Percentiles rank a stretch among this genome's conserved stretches.
These are phyloP conservation scores for Globisporangium middletonii DNA, from an alignment of 352 stramenopile genomes.

Conservation along the genomic window DNA sequence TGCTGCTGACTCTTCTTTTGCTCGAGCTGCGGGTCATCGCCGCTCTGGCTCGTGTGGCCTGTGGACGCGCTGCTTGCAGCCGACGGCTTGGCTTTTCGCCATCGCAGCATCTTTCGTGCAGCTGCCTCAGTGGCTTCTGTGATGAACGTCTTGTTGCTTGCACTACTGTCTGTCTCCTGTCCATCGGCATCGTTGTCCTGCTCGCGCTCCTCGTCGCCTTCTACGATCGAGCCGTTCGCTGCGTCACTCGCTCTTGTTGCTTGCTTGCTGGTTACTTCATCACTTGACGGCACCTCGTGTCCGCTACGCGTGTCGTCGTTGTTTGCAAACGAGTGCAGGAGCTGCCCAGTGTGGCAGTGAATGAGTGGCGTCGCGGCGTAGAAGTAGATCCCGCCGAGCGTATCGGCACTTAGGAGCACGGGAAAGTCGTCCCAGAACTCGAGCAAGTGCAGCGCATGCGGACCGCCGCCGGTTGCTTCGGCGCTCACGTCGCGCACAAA, in stretches of 20 bases:
- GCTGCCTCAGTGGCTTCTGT: conserved; percentile 27
- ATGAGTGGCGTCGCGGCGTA: conserved; percentile 42
- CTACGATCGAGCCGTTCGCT: not conserved
- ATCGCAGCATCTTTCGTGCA: conserved; percentile 31
- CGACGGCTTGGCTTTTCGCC: conserved; percentile 2
- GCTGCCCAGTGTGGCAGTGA: conserved; percentile 33
- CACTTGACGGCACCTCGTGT: not conserved
- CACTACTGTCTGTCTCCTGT: not conserved
- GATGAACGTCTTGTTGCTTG: conserved; percentile 15
- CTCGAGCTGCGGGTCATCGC: not conserved
- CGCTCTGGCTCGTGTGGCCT: not conserved
- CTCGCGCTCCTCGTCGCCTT: not conserved
- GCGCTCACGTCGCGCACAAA: conserved; percentile 11
- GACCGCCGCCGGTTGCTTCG: not conserved
- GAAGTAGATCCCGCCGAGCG: conserved; percentile 46
- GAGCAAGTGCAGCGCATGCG: conserved; percentile 30
- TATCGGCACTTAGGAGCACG: conserved; percentile 46
- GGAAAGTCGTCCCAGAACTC: conserved; percentile 72
- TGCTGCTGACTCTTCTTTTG: not conserved
- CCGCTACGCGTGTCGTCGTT: conserved; percentile 13
- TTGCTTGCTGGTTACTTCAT: not conserved
- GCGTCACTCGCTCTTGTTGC: not conserved
- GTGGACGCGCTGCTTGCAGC: not conserved
- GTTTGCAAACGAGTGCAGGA: conserved; percentile 58
- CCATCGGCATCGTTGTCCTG: conserved; percentile 12